Conservation (phyloP, 768 basidiomycete genomes). For the Russula brevipes region DNA sequence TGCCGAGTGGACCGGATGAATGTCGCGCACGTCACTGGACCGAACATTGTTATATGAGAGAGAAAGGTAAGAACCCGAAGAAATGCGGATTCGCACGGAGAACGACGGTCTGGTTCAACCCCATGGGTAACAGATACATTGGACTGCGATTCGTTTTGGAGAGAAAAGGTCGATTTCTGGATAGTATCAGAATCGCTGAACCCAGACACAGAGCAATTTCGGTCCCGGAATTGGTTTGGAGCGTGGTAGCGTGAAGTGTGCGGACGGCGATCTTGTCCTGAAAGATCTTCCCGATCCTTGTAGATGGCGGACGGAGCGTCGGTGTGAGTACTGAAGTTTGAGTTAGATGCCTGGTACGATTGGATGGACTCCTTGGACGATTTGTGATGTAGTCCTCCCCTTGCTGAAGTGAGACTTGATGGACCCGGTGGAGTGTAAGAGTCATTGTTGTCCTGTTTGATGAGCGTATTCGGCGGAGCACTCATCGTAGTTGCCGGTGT, state of each 20-base stretch:
- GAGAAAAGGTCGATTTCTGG: conserved; percentile 33
- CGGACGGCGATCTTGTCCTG: conserved; percentile 45
- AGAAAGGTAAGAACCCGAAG: not conserved
- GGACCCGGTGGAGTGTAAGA: not conserved
- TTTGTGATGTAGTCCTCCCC: conserved; percentile 67
- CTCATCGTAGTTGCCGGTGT: too few species aligned
- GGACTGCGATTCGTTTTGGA: not conserved
- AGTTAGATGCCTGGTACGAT: conserved; percentile 69
- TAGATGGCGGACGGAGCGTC: conserved; percentile 41
- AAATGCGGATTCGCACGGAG: conserved; percentile 46
- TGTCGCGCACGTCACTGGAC: conserved; percentile 77
- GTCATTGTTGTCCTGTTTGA: too few species aligned
- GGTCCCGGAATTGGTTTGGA: conserved; percentile 9
- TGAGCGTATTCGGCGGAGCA: too few species aligned
- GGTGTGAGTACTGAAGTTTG: conserved; percentile 53
- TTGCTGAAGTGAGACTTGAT: conserved; percentile 21
- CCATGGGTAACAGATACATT: too few species aligned
- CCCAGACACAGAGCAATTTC: conserved; percentile 27
- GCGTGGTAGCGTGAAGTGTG: conserved; percentile 29
- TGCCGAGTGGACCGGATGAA: conserved; percentile 87
- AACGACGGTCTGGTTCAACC: conserved; percentile 34
- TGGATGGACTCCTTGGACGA: conserved; percentile 72
- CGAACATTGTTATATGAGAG: conserved; percentile 13
- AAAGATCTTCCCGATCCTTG: conserved; percentile 40
- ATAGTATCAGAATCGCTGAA: too few species aligned